These are phyloP conservation scores for Candida anutae DNA, from an alignment of 1,139 yeast species.

Conservation along the genomic window DNA sequence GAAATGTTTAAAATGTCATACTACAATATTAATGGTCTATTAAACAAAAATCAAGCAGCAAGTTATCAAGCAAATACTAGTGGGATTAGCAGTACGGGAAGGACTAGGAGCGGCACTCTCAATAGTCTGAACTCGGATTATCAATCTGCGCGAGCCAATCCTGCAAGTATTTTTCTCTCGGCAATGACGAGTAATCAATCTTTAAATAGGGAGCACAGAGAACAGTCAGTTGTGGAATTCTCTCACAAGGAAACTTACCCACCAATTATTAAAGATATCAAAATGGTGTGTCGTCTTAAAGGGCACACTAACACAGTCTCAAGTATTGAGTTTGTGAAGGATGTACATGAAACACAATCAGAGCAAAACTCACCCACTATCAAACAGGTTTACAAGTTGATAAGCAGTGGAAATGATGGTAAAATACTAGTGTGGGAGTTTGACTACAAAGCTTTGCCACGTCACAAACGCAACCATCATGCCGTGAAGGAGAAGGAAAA, in stretches of 20 bases:
- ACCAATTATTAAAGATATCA: constrained; percentile 34
- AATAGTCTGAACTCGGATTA: constrained; percentile 20
- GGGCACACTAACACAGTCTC: constrained; percentile 66
- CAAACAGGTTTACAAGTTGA: constrained; percentile 42
- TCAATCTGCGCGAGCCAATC: constrained; percentile 3
- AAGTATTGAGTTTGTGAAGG: constrained; percentile 28
- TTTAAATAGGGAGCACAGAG: constrained; percentile 14
- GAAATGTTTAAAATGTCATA: constrained; percentile 44
- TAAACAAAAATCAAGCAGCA: constrained; percentile 12
- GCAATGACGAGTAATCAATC: constrained; percentile 16
- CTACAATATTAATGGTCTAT: constrained; percentile 28
- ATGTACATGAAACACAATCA: constrained; percentile 8
- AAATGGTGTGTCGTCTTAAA: constrained; percentile 43
- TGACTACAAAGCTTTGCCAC: constrained; percentile 53
- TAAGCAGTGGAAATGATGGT: constrained; percentile 69
- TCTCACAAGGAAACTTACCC: constrained; percentile 18
- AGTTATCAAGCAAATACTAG: constrained; percentile 8
- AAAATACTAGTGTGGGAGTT: constrained; percentile 66
- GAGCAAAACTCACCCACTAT: constrained; percentile 12
- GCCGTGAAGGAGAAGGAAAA: constrained; percentile 4
- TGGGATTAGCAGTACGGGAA: constrained; percentile 10
- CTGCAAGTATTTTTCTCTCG: constrained; percentile 13
- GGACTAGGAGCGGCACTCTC: constrained; percentile 34
- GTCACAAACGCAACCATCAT: constrained; percentile 21
- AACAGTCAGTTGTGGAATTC: constrained; percentile 2